Evolutionary conservation across 73 alveolate genomes (phyloP), one percentile per base, ranked within the genome.

Genomic region (Durusdinium trenchii): DNA sequence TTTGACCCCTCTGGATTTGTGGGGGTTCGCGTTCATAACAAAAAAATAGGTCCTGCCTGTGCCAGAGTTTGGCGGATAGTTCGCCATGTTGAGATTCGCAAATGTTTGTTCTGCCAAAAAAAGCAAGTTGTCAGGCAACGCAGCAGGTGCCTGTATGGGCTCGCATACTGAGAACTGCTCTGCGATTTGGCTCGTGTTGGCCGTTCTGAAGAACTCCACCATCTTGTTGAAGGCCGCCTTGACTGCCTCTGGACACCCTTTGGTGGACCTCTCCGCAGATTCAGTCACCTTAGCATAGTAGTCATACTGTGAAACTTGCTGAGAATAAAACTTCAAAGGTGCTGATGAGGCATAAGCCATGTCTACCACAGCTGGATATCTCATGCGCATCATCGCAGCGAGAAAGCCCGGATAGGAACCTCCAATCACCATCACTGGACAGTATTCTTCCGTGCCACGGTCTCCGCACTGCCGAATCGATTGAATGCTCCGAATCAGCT

Each of bases 291-390:
- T 47, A 26, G 71, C 73, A n/a, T 83, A 83, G 94, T 83, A 83
- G 16, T 42, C 94, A 9, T 83, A 83, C 75, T 83, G 94, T 20
- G 45, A 23, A 16, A 83, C 94, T 35, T 83, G 40, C 48, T 83
- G 94, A 35, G 94, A 47, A 51, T 83, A 83, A n/a, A 83, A 83
- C 47, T 50, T 47, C 73, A 83, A 14, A 0, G 94, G 94, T 18
- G 94, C 94, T 7, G 94, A 83, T 10, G 94, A 83, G 4, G 94
- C 94, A 51, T 83, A 83, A 36, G 94, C 94, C 94, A 83, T 83
- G 36, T 83, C 94, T 73, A 83, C 94, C 67, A 83, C 94, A 35
- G 67, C 94, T 12, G 94, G 94, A 83, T 83, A 83, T 50, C 94
- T 47, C 47, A 83, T 51, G 9, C 94, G 45, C 94, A 83, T 83